These are phyloP conservation scores for Fomitopsis pinicola DNA, from an alignment of 1,284 basidiomycete species.

Conservation along the genomic window DNA sequence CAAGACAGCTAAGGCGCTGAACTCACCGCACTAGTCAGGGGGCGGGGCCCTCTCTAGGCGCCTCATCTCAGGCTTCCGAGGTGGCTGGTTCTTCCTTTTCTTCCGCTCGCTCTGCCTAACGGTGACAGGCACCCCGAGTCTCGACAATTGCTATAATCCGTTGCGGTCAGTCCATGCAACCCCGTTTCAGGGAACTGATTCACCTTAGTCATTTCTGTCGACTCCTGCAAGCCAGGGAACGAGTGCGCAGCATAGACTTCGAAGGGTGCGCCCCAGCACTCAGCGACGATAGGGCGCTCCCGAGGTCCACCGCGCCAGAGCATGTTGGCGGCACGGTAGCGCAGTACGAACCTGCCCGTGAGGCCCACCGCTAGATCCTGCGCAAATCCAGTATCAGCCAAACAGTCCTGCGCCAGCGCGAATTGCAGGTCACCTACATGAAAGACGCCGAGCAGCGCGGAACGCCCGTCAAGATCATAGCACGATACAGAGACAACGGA, in stretches of 20 bases:
- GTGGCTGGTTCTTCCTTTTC: background rate
- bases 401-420: background rate
- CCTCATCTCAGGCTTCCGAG: background rate
- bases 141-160: background rate
- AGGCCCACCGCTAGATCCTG: background rate
- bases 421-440: background rate
- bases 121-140: background rate
- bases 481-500: background rate
- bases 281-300: conserved; percentile 5
- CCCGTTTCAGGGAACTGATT: too few relatives aligned
- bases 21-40: too few relatives aligned
- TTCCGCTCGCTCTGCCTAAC: background rate
- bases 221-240: conserved; percentile 65
- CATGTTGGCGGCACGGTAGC: background rate
- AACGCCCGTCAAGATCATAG: background rate
- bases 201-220: conserved; percentile 71
- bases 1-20: too few relatives aligned
- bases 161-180: too few relatives aligned
- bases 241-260: conserved; percentile 75
- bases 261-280: conserved; percentile 35
- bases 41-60: too few relatives aligned
- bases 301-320: background rate
- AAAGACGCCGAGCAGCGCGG: background rate
- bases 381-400: background rate
- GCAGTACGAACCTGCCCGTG: background rate